Evolutionary conservation across 2,329 filamentous ascomycete species (phyloP).

Genomic region (Colletotrichum theobromicola): DNA sequence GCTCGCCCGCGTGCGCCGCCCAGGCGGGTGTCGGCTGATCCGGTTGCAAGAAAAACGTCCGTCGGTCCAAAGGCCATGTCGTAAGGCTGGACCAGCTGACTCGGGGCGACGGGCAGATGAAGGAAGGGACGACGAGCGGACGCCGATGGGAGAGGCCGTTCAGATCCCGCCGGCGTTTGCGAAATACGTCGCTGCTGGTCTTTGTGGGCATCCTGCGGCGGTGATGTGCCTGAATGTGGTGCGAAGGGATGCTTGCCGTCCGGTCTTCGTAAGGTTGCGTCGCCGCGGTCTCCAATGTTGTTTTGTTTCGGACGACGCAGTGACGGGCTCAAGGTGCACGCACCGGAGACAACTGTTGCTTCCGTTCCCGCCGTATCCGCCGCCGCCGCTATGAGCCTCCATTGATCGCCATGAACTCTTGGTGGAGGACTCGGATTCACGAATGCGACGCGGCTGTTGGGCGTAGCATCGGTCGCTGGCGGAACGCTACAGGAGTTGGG

Average conservation of each 20-base stretch:
- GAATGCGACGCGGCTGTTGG: not conserved
- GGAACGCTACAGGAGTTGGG: not conserved
- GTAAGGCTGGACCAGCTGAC: not conserved
- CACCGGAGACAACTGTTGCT: not conserved
- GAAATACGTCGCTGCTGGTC: not conserved
- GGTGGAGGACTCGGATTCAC: not conserved
- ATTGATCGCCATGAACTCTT: not conserved
- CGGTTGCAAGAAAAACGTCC: not conserved
- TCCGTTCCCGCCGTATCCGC: not conserved
- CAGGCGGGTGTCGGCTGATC: not conserved
- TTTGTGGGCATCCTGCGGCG: not conserved
- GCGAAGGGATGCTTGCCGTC: conserved; percentile 2
- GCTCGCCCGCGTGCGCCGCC: not conserved
- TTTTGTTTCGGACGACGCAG: conserved; percentile 1
- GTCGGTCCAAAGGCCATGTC: not conserved
- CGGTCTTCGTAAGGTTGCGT: not conserved
- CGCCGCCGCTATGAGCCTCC: not conserved
- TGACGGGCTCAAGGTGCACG: not conserved
- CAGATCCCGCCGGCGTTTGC: not conserved
- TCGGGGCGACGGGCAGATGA: not conserved
- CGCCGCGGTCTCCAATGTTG: not conserved
- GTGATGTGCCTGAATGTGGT: not conserved
- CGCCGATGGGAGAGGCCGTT: not conserved
- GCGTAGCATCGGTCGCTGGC: not conserved
- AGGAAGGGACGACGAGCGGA: not conserved